Evolutionary conservation across 2,329 filamentous ascomycete species (phyloP), one percentile per base, ranked within the genome.

Genomic region (Cladosporium sp.): DNA sequence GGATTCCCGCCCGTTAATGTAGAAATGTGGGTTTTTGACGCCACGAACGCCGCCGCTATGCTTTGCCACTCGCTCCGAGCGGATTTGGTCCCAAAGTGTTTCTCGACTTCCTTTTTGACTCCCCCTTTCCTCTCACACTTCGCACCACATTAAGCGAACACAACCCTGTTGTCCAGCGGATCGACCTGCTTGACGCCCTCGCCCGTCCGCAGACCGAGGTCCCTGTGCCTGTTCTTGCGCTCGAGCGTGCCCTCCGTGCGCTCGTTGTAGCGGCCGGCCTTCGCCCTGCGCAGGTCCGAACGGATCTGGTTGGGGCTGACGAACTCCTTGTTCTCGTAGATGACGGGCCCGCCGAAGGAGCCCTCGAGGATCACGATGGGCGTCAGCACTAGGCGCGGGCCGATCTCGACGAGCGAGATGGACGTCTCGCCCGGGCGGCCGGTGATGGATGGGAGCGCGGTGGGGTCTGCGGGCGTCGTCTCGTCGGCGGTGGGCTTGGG

Each of bases 261-360:
- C 52, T 79, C 78, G 60, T 88, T 87, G 74, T 95, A 92, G 61
- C 83, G 83, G 45, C 82, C 80, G 0, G 91, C 89, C 76, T 89
- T 90, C 61, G 80, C 77, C 71, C 82, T 77, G 61, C 89, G 79
- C 61, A 95, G 71, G 58, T 97, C 93, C 38, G 89, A 78, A 60
- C 93, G 80, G 58, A 97, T 83, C 73, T 96, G 89, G 80, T 98
- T 98, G 9, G 93, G 93, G 61, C 87, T 93, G 50, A 98, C 88
- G 64, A 95, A 98, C 70, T 95, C 86, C 78, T 89, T 93, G 76
- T 97, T 97, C 77, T 97, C 89, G 74, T 95, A 98, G 66, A 98
- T 95, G 59, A 97, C 89, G 3, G 93, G 92, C 0, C 93, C 93
- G 50, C 92, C 92, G 63, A 98, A 97, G 56, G 87, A 91, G 41